These are phyloP conservation scores for Paramecium tetraurelia DNA, from an alignment of 73 alveolate species.

Conservation along the genomic window DNA sequence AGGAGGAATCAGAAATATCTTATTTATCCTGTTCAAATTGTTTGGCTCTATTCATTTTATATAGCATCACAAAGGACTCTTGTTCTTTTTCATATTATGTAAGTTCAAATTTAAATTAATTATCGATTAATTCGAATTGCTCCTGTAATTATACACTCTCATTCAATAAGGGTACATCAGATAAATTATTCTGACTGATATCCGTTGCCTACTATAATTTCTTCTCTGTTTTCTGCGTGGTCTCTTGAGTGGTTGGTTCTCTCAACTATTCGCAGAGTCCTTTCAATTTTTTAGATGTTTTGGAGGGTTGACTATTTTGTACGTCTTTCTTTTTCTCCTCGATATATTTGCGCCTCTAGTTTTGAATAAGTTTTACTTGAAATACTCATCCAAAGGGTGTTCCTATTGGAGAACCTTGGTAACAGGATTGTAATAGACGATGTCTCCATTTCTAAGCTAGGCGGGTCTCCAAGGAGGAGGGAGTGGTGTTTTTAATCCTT, in stretches of 20 bases:
- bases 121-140: not conserved
- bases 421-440: not conserved
- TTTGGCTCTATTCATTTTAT: not conserved
- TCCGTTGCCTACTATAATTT: not conserved
- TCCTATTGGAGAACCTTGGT: not conserved
- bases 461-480: conserved; percentile 35
- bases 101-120: not conserved
- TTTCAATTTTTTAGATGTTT: not conserved
- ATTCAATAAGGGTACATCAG: not conserved
- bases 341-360: not conserved
- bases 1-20: not conserved
- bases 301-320: not conserved
- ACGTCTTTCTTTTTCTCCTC: not conserved
- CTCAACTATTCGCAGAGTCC: not conserved
- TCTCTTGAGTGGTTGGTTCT: not conserved
- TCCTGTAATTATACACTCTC: not conserved
- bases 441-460: not conserved
- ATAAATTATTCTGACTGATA: not conserved
- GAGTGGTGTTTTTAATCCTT: conserved; percentile 28
- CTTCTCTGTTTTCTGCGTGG: not conserved
- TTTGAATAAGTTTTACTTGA: not conserved
- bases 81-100: not conserved
- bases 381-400: not conserved
- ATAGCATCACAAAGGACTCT: not conserved
- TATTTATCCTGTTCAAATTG: not conserved